Evolutionary conservation across 1,284 basidiomycete genomes (phyloP).

Genomic region (Ceratobasidium sp.): DNA sequence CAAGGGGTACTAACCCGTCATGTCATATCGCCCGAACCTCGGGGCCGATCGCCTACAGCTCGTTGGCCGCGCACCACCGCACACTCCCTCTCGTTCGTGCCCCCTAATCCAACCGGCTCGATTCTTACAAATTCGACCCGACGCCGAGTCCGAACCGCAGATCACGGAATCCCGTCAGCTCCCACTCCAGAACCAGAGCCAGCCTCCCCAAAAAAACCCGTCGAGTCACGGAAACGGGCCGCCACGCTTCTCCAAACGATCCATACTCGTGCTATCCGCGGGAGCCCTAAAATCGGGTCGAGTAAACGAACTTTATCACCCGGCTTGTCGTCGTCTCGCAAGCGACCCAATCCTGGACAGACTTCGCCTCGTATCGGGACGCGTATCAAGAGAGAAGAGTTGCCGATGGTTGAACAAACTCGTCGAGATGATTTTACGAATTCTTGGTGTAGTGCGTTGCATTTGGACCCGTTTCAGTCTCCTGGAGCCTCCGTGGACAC

Average conservation of each 20-base stretch:
- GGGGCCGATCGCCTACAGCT: slow-evolving; percentile 10
- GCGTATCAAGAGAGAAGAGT: not conserved
- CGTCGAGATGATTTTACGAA: slow-evolving; percentile 20
- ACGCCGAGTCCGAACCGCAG: slow-evolving; percentile 31
- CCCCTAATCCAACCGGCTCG: not conserved
- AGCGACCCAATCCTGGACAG: not conserved
- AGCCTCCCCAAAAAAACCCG: slow-evolving; percentile 2
- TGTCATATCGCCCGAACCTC: not conserved
- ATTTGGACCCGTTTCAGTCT: slow-evolving; percentile 34
- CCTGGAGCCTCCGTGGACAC: not conserved
- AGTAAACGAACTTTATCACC: not conserved
- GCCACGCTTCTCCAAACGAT: slow-evolving; percentile 34
- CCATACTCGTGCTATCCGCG: slow-evolving; percentile 33
- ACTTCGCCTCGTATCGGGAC: slow-evolving; percentile 22
- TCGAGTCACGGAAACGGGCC: slow-evolving; percentile 27
- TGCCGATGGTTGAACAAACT: slow-evolving; percentile 1
- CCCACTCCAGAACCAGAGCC: not conserved
- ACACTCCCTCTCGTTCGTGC: slow-evolving; percentile 5
- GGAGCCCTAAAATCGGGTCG: slow-evolving; percentile 25
- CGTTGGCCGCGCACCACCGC: slow-evolving; percentile 12
- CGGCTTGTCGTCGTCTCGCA: not conserved
- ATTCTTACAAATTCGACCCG: slow-evolving; percentile 7
- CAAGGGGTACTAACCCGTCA: not conserved
- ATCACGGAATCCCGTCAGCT: slow-evolving; percentile 9
- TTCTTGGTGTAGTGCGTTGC: slow-evolving; percentile 35